phyloP scores from a whole-genome alignment of 2,329 filamentous ascomycete genomes.

The Pseudomassariella vexata region DNA sequence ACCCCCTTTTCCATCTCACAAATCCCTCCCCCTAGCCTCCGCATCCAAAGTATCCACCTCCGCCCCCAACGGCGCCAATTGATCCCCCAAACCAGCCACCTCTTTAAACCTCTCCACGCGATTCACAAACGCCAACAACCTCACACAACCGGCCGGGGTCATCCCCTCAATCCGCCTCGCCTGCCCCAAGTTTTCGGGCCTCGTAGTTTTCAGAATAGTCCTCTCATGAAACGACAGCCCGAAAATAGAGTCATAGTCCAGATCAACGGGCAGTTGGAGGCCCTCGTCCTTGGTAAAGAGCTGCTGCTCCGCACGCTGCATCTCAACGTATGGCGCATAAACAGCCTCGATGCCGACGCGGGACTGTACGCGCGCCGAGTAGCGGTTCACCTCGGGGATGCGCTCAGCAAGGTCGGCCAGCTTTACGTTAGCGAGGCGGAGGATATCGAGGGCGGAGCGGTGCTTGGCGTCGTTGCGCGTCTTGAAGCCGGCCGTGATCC shows the following conservation, averaged over 20 bases:
- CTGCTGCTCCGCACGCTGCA: conserved; percentile 61
- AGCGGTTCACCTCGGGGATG: conserved; percentile 52
- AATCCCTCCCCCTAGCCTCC: conserved; percentile 29
- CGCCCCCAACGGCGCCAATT: conserved; percentile 20
- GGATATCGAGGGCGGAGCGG: conserved; percentile 72
- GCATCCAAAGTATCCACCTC: conserved; percentile 35
- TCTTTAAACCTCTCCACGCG: conserved; percentile 9
- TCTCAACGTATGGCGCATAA: conserved; percentile 80
- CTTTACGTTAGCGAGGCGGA: conserved; percentile 59
- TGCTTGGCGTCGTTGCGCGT: conserved; percentile 60
- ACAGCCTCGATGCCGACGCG: conserved; percentile 76
- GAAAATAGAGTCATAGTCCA: conserved; percentile 69
- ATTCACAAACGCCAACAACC: conserved; percentile 57
- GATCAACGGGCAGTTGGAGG: conserved; percentile 62
- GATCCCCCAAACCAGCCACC: conserved; percentile 6
- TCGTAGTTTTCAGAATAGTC: conserved; percentile 60
- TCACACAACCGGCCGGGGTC: conserved; percentile 53
- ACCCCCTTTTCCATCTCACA: conserved; percentile 21
- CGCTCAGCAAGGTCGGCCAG: conserved; percentile 51
- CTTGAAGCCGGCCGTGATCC: conserved; percentile 65
- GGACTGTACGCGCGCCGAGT: conserved; percentile 51
- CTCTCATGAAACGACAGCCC: conserved; percentile 79
- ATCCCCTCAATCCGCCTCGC: conserved; percentile 81
- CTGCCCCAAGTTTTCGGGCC: conserved; percentile 83
- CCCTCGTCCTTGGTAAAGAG: conserved; percentile 72